Base-by-base conservation (phyloP, 345 rosid species). In the Physaria fendleri region DNA sequence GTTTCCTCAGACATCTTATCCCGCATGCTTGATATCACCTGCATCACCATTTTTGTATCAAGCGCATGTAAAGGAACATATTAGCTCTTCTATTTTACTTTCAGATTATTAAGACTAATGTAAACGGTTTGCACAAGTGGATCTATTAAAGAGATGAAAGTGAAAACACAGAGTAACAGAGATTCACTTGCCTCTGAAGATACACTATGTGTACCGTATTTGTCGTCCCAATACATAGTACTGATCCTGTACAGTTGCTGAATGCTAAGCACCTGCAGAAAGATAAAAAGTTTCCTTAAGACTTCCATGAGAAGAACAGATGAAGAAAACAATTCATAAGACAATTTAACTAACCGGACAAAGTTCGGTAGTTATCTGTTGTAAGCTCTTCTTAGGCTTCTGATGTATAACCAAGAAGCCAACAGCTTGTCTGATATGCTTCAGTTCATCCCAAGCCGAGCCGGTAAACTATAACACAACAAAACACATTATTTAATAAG, bases 381-480 rank as follows among this genome's bases (percentile, higher is more conserved):
- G 65, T 69, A 93, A 76, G 42, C 84, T 80, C 81, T 93, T 93
- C 74, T 89, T 93, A 9, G 99, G 97, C 72, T 93, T 93, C 72
- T 89, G 99, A 78, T 93, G 99, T 73, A 89, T 83, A 73, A 93
- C 99, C 76, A 93, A 82, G 82, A 93, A 93, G 50, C 97, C 99
- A 65, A 93, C 97, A 38, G 97, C 97, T 78, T 93, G 97, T 78
- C 95, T 87, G 65, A 93, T 93, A 64, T 93, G 96, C 81, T 71
- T 89, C 71, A 93, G 54, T 68, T 89, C 99, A 56, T 93, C 96
- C 97, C 90, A 87, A 20, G 97, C 81, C 15, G 82, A 75, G 38
- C 99, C 99, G 20, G 74, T 81, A 76, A 78, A 89, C 99, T 93
- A 82, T 45, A 79, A 20, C 49, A 24, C 56, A 23, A 64, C 25